phyloP scores from a whole-genome alignment of 176 grass and related monocot genomes.

The Carex scoparia region DNA sequence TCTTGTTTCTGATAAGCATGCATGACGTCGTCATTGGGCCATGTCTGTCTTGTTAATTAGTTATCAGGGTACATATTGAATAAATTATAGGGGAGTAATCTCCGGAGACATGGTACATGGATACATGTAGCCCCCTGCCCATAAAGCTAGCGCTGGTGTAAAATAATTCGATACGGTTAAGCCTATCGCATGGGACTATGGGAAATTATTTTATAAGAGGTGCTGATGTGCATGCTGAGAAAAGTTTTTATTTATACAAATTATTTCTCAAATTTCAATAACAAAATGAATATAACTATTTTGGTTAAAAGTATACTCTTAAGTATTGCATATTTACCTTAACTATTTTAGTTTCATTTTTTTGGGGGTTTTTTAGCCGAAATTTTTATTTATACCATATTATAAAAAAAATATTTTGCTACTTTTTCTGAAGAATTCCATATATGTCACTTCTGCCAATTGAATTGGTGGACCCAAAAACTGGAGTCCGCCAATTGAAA shows the following conservation, averaged over 20 bases:
- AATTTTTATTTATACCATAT: no score
- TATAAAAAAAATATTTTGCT: no score
- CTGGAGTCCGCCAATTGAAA: no score
- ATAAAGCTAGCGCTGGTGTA: constrained; percentile 1
- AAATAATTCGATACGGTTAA: constrained; percentile 11
- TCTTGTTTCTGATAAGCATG: background rate
- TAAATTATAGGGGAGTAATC: background rate
- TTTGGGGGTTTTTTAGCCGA: background rate
- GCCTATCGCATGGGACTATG: constrained; percentile 13
- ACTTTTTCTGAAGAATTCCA: no score
- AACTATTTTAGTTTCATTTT: background rate
- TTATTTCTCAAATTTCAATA: background rate
- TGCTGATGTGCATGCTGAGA: background rate
- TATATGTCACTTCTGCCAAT: no score
- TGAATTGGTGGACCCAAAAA: no score
- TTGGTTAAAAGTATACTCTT: no score
- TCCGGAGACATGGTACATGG: constrained; percentile 10
- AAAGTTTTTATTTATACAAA: background rate
- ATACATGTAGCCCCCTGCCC: background rate
- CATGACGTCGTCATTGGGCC: background rate
- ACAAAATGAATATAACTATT: background rate
- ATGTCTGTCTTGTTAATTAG: background rate
- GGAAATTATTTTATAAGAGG: background rate
- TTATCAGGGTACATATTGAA: background rate
- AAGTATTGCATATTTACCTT: background rate